Percentiles rank a stretch among this genome's conserved stretches.
Conservation (phyloP, 176 grass and related monocot genomes). For the Oryza glumipatula region DNA sequence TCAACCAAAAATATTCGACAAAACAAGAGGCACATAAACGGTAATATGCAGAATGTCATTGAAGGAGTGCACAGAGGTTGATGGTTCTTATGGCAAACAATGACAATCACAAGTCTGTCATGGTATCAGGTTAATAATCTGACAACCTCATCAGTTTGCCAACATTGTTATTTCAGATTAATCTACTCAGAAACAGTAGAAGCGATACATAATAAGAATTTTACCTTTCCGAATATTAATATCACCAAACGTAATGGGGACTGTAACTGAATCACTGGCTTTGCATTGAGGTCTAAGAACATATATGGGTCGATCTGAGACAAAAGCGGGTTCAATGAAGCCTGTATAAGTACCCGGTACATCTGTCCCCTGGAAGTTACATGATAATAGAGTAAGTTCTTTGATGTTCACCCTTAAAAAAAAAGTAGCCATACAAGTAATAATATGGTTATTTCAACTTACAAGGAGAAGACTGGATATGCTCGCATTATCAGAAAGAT, state of each 20-base stretch:
- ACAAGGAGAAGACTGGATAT: conserved; percentile 51
- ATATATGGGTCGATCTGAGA: conserved; percentile 47
- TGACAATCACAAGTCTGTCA: not conserved
- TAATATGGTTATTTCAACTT: conserved; percentile 40
- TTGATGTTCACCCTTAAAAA: conserved; percentile 1
- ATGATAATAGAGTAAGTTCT: conserved; percentile 18
- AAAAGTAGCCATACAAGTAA: conserved; percentile 6
- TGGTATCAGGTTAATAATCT: not conserved
- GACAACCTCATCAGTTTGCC: not conserved
- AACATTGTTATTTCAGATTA: not conserved
- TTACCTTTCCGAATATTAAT: conserved; percentile 60
- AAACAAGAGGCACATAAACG: conserved; percentile 8
- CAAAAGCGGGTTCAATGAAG: conserved; percentile 50
- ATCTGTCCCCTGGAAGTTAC: conserved; percentile 53
- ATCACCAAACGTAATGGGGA: conserved; percentile 23
- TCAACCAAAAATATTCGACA: not conserved
- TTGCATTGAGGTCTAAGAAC: conserved; percentile 52
- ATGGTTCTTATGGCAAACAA: conserved; percentile 18
- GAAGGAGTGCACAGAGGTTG: conserved; percentile 19
- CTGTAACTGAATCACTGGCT: conserved; percentile 34
- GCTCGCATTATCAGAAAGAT: conserved; percentile 47
- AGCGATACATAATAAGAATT: not conserved
- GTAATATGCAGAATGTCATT: conserved; percentile 11
- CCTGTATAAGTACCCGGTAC: conserved; percentile 37
- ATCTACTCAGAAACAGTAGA: not conserved